Base-by-base conservation (phyloP, 768 basidiomycete genomes). In the Mycena filopes region DNA sequence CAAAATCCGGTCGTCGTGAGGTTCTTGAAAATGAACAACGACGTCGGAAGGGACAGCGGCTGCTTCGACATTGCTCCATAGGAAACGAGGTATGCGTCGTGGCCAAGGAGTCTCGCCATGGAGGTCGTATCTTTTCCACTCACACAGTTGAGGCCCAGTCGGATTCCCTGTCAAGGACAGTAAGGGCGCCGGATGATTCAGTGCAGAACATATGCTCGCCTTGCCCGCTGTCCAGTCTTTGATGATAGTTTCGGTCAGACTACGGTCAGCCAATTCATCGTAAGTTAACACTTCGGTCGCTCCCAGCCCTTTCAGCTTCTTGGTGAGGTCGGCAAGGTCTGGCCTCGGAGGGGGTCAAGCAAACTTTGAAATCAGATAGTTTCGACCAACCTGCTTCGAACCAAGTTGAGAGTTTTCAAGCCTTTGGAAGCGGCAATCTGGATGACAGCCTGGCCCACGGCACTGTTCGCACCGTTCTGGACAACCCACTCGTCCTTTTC, bases 21-120 rank as follows among this genome's bases (percentile, higher is more conserved):
- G 74, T 93, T 91, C 67, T 89, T 93, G 82, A 96, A 96, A 64
- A 96, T 94, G 77, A 93, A 90, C 23, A 89, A 79, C 0, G 91
- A 91, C 0, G 92, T 89, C 1, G 95, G 91, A 23, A 96, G 74
- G 1, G 87, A 84, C 20, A 96, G 76, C 0, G 94, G 93, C 55
- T 90, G 83, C 73, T 91, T 94, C 1, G 94, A 91, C 94, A 96
- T 96, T 7, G 92, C 94, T 29, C 95, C 95, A 58, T 96, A 96
- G 0, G 95, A 93, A 10, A 95, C 89, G 15, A 95, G 82, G 67
- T 92, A 90, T 3, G 90, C 87, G 68, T 90, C 79, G 45, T 81
- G 77, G 26, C 89, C 90, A 0, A 96, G 80, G 10, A 91, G 78
- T 53, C 87, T 83, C 1, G 86, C 82, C 92, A 95, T 93, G 9